phyloP scores from a whole-genome alignment of 2,329 filamentous ascomycete species.

The Botryotinia convoluta region DNA sequence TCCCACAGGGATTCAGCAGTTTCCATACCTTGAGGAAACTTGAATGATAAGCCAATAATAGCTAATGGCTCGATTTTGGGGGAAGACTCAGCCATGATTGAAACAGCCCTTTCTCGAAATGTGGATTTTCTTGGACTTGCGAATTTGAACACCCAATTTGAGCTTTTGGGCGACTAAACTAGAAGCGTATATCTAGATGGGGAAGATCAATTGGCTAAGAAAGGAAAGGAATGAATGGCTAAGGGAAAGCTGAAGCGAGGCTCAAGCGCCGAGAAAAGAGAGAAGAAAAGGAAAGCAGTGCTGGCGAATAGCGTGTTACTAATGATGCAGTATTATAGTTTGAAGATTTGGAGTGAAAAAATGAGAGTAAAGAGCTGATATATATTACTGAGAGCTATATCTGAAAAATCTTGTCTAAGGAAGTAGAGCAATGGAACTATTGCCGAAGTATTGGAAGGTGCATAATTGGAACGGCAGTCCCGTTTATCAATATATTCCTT shows the following conservation, averaged over 20 bases:
- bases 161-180: background rate
- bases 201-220: background rate
- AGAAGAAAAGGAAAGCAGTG: too few relatives aligned
- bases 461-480: background rate
- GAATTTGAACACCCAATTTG: background rate
- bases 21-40: conserved; percentile 50
- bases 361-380: background rate
- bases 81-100: background rate
- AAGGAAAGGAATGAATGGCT: background rate
- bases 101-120: too few relatives aligned
- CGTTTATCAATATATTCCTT: background rate
- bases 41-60: conserved; percentile 50
- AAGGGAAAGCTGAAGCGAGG: too few relatives aligned
- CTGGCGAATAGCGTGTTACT: background rate
- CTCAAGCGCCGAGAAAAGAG: too few relatives aligned
- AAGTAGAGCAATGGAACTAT: background rate
- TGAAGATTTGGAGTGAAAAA: background rate
- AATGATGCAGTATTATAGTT: background rate
- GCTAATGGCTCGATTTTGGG: conserved; percentile 33
- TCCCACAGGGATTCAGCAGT: conserved; percentile 67
- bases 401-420: background rate
- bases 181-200: background rate
- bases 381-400: background rate
- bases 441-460: background rate
- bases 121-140: background rate